Conservation (phyloP, 2,329 filamentous ascomycete species). For the Cladosporium velox region DNA sequence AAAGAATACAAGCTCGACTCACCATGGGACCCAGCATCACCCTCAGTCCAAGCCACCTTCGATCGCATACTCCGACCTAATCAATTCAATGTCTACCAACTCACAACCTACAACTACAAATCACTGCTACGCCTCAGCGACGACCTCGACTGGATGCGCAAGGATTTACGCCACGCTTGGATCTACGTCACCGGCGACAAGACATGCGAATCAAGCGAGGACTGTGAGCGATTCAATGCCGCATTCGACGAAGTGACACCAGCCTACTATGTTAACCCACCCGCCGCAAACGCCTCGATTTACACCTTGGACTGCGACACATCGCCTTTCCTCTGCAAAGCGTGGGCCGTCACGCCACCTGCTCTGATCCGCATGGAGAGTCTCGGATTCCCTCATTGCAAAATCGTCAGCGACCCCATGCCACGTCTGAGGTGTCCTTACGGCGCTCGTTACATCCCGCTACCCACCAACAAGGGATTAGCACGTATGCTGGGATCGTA, state of each 20-base stretch:
- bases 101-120: conserved; percentile 18
- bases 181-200: conserved; percentile 11
- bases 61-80: background rate
- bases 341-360: background rate
- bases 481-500: conserved; percentile 14
- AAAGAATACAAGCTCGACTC: conserved; percentile 16
- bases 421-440: conserved; percentile 8
- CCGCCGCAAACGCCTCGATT: conserved; percentile 14
- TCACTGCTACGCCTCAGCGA: conserved; percentile 8
- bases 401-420: background rate
- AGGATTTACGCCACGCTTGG: conserved; percentile 13
- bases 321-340: conserved; percentile 14
- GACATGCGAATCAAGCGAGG: background rate
- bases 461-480: conserved; percentile 2
- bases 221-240: conserved; percentile 12
- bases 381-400: conserved; percentile 9
- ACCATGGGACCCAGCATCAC: background rate
- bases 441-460: conserved; percentile 13
- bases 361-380: conserved; percentile 10
- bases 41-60: background rate
- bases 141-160: conserved; percentile 12
- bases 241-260: conserved; percentile 12
- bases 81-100: background rate
- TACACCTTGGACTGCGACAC: conserved; percentile 17
- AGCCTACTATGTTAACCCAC: conserved; percentile 11